phyloP scores from a whole-genome alignment of 345 rosid species.

The Mercurialis annua region DNA sequence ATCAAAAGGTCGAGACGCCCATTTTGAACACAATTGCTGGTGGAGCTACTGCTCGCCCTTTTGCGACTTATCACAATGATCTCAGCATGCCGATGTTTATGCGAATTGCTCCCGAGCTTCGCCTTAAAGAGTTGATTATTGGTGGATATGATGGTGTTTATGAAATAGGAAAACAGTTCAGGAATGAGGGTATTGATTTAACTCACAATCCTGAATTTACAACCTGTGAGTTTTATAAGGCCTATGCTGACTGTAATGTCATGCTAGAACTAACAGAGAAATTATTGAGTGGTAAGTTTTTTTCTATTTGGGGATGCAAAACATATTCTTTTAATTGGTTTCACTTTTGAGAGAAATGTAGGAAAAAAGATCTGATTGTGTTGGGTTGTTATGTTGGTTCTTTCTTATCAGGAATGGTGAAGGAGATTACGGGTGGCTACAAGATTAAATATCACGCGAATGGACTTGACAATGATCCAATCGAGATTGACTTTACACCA shows the following conservation, averaged over 20 bases:
- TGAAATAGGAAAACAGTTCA: constrained; percentile 96
- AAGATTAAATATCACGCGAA: constrained; percentile 82
- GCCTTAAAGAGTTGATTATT: constrained; percentile 81
- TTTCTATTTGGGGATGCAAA: neutral
- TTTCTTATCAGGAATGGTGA: constrained; percentile 64
- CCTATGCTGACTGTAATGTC: constrained; percentile 89
- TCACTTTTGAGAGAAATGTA: neutral
- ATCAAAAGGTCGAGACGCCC: constrained; percentile 82
- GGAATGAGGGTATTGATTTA: constrained; percentile 97
- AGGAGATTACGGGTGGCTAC: constrained; percentile 84
- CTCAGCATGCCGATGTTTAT: constrained; percentile 77
- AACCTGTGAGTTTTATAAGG: constrained; percentile 98
- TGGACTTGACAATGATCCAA: constrained; percentile 82
- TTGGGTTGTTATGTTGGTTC: constrained; percentile 1
- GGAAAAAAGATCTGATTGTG: neutral
- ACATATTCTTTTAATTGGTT: neutral
- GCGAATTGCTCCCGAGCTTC: constrained; percentile 98
- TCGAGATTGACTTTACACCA: constrained; percentile 93
- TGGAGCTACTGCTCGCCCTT: constrained; percentile 96
- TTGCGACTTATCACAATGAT: constrained; percentile 93
- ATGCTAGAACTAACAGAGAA: constrained; percentile 82
- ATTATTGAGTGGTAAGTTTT: constrained; percentile 72
- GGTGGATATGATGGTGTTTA: constrained; percentile 92
- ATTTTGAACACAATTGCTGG: constrained; percentile 99
- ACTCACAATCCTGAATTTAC: constrained; percentile 99